Percentiles rank a stretch among this genome's conserved stretches.
These are phyloP conservation scores for Biscogniauxia mediterranea DNA, from an alignment of 2,329 filamentous ascomycete genomes.

Conservation along the genomic window DNA sequence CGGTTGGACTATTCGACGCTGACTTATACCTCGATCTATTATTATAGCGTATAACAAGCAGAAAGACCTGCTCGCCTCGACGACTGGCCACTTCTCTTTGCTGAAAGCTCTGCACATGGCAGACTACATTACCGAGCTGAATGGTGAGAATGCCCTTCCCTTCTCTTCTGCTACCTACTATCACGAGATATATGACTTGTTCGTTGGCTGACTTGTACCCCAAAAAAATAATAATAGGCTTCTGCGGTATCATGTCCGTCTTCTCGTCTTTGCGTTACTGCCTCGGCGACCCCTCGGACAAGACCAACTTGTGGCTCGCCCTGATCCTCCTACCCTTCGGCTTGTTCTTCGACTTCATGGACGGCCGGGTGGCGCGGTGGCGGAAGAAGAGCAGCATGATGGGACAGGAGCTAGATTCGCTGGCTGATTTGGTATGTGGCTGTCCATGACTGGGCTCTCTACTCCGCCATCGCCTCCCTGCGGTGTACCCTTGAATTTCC, in stretches of 20 bases:
- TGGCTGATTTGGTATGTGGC: slow-evolving; percentile 80
- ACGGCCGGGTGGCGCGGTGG: slow-evolving; percentile 95
- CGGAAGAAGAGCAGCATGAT: slow-evolving; percentile 95
- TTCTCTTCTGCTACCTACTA: not conserved
- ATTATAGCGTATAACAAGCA: slow-evolving; percentile 68
- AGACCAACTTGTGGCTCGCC: slow-evolving; percentile 74
- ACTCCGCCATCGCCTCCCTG: no score
- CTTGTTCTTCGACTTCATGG: slow-evolving; percentile 96
- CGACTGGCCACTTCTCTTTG: slow-evolving; percentile 72
- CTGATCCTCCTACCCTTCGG: slow-evolving; percentile 87
- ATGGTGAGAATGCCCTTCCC: slow-evolving; percentile 49
- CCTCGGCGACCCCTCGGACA: slow-evolving; percentile 65
- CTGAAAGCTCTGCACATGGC: slow-evolving; percentile 72
- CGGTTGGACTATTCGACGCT: no score
- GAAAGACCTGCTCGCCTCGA: slow-evolving; percentile 66
- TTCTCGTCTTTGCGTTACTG: slow-evolving; percentile 95
- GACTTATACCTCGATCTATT: slow-evolving; percentile 18
- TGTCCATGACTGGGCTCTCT: not conserved
- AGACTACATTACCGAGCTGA: slow-evolving; percentile 79
- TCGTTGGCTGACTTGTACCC: not conserved
- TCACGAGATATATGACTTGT: not conserved
- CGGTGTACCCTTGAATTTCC: no score
- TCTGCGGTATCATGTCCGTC: slow-evolving; percentile 91
- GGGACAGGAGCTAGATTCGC: slow-evolving; percentile 94
- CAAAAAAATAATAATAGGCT: slow-evolving; percentile 48